Evolutionary conservation across 345 rosid species (phyloP), one percentile per base, ranked within the genome.

Genomic region (Clausena lansium): DNA sequence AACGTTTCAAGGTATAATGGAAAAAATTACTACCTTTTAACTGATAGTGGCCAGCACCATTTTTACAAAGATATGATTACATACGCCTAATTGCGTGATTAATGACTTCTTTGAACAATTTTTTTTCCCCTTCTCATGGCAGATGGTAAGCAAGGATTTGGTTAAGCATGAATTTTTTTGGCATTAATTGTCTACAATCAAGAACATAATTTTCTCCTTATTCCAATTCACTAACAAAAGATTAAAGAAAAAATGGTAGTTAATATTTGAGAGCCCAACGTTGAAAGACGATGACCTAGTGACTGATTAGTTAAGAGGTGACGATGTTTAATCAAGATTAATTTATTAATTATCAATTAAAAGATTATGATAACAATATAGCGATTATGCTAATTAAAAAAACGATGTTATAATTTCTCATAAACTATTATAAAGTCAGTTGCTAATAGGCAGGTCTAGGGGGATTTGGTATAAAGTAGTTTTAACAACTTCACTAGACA

Each of bases 401-500:
- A 45, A 11, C 5, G 50, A 13, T 45, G 50, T 13, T 45, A 45
- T 13, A 45, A 13, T 45, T 45, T 1, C 50, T 67, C 5, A 41
- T 41, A 67, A 39, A 30, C 1, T 32, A 71, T 15, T 9, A 38
- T 9, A 36, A 58, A 59, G n/a, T 60, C 17, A 36, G 76, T 25
- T 59, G 36, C 55, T 73, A 73, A 38, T 28, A 24, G 22, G 65
- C 66, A 73, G 3, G 50, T 13, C 39, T 59, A 59, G 76, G 54
- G 24, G 4, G 60, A 20, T 66, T 58, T 20, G 71, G 74, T 66
- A n/a, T n/a, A 39, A 22, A 65, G 75, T 41, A 24, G 80, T 63
- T 81, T 73, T 39, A 74, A 57, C 79, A 27, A 82, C 81, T 82
- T 78, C 35, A 24, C 36, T 62, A 24, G 75, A 81, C 66, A 71